These are phyloP conservation scores for Beauveria brongniartii DNA, from an alignment of 2,329 filamentous ascomycete genomes.

Conservation along the genomic window DNA sequence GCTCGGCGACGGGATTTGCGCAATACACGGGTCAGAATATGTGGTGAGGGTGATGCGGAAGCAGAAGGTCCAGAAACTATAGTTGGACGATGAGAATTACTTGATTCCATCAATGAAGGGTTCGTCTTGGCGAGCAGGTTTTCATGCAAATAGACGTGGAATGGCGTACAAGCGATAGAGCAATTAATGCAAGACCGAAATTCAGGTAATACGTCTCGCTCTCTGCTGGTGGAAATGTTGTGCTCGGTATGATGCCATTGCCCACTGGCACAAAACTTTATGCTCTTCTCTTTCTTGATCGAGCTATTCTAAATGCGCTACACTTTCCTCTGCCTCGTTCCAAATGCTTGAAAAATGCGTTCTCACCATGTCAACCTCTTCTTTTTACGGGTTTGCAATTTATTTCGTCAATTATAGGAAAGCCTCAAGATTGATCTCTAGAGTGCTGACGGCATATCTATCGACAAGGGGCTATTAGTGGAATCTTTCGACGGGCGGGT, in stretches of 20 bases:
- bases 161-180: not conserved
- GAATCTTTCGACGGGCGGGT: not conserved
- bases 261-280: conserved; percentile 3
- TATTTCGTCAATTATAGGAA: conserved; percentile 56
- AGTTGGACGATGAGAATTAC: conserved; percentile 15
- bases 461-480: conserved; percentile 16
- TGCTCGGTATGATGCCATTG: not conserved
- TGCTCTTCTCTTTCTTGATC: conserved; percentile 3
- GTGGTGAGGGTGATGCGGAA: conserved; percentile 4
- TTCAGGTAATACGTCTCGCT: conserved; percentile 1
- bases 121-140: too few species aligned
- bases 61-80: not conserved
- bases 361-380: not conserved
- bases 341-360: not conserved
- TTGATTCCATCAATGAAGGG: too few species aligned
- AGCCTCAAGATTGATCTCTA: conserved; percentile 91
- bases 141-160: not conserved
- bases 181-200: conserved; percentile 4
- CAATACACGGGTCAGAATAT: not conserved
- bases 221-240: not conserved
- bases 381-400: conserved; percentile 8
- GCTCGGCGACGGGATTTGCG: not conserved
- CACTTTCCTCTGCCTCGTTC: conserved; percentile 1
- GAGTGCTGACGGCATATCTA: conserved; percentile 82
- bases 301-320: conserved; percentile 7